Base-by-base conservation (phyloP, 176 grass and related monocot species). In the Oryza coarctata region DNA sequence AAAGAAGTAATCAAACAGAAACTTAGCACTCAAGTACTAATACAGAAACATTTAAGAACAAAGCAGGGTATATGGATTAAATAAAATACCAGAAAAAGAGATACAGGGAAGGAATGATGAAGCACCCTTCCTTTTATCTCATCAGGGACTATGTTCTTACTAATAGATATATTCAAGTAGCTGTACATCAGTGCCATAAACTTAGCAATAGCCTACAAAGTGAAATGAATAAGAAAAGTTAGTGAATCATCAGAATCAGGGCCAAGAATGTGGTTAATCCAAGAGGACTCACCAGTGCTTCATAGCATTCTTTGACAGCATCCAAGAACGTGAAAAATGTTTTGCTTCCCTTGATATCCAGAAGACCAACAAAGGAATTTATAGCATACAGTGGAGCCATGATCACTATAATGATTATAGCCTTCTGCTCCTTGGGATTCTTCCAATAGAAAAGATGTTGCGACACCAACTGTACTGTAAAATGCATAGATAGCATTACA, bases 381-480 rank as follows among this genome's bases (percentile, higher is more conserved):
- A 93, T 85, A 9, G 96, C 96, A 87, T 99, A 95, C 65, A 99
- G 52, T 66, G 96, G 96, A 85, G 89, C 91, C 96, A 99, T 99
- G n/a, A 88, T 81, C 68, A 92, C 90, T 63, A 99, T 99, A 76
- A 99, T 87, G 43, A 99, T 84, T 83, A 95, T 95, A 70, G 96
- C 93, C 65, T 93, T 99, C 87, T 99, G 96, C 82, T 99, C 96
- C 87, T 99, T 95, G 43, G 96, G 85, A 67, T 95, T 99, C 80
- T 99, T 95, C 96, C 96, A 99, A 52, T 99, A 99, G 85, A 99
- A 99, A 70, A 99, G 87, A 90, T 99, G 96, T 30, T 99, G 96
- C 34, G 93, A 91, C 55, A 95, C 71, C 81, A 99, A 86, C 34
- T 99, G 96, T 57, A 99, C 79, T 22, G 96, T 99, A 70, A 99